Conservation (phyloP, 169 alveolate genomes). For the Babesia ovis region DNA sequence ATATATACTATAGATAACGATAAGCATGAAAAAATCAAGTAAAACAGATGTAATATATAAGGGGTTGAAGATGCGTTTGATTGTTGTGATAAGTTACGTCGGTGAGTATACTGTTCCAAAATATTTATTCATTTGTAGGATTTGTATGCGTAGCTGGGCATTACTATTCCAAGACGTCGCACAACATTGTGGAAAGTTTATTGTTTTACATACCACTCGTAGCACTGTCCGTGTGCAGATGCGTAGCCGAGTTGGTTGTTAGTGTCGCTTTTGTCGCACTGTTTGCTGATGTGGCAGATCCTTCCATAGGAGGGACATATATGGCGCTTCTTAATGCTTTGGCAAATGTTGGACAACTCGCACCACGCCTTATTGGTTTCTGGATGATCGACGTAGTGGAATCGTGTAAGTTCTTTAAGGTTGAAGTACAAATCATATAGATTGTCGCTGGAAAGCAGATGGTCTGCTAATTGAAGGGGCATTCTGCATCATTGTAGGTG, state of each 20-base stretch:
- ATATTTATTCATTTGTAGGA: constrained; percentile 1
- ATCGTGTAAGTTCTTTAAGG: constrained; percentile 3
- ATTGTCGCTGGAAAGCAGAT: neutral
- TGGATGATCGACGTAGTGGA: constrained; percentile 30
- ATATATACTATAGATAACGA: constrained; percentile 3
- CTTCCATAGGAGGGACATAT: constrained; percentile 83
- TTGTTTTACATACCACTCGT: constrained; percentile 9
- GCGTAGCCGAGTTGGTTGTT: constrained; percentile 6
- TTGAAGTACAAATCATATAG: neutral
- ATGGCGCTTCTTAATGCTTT: constrained; percentile 84
- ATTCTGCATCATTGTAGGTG: constrained; percentile 32
- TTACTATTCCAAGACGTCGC: constrained; percentile 17
- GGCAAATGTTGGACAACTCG: constrained; percentile 72
- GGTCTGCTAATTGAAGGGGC: constrained; percentile 43
- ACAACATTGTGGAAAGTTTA: neutral
- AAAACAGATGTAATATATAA: constrained; percentile 10
- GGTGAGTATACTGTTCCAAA: neutral
- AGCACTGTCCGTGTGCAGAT: constrained; percentile 14
- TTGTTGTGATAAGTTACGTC: constrained; percentile 1
- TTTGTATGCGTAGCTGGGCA: constrained; percentile 27
- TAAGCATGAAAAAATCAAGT: constrained; percentile 17
- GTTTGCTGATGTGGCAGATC: constrained; percentile 79
- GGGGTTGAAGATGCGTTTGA: constrained; percentile 3
- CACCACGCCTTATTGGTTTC: constrained; percentile 32
- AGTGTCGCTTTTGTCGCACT: constrained; percentile 69